phyloP scores from a whole-genome alignment of 768 basidiomycete species.

The Tricholoma furcatifolium region DNA sequence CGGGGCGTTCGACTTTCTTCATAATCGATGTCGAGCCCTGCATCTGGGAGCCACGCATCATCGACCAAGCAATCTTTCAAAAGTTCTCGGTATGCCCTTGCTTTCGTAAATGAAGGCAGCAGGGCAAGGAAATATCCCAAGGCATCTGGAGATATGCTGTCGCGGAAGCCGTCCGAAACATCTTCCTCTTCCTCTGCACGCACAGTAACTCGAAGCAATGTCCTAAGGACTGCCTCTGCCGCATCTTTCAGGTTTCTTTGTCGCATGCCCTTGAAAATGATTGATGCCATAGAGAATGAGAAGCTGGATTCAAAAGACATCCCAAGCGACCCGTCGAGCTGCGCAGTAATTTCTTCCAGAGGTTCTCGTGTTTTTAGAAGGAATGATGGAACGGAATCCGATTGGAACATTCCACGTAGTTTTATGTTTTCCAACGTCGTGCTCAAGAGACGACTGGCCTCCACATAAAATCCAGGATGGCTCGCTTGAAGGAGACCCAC shows the following conservation, averaged over 20 bases:
- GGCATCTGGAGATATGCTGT: constrained; percentile 54
- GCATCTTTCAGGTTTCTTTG: constrained; percentile 61
- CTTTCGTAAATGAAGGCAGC: constrained; percentile 63
- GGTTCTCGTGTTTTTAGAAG: constrained; percentile 63
- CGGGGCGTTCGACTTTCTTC: constrained; percentile 45
- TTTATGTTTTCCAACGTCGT: constrained; percentile 67
- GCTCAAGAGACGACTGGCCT: constrained; percentile 67
- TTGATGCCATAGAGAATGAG: constrained; percentile 78
- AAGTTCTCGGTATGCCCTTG: constrained; percentile 54
- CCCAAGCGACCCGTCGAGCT: constrained; percentile 71
- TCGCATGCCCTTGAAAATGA: constrained; percentile 86
- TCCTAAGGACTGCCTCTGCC: constrained; percentile 61
- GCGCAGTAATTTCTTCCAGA: constrained; percentile 66
- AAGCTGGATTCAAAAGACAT: constrained; percentile 78
- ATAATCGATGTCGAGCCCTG: constrained; percentile 37
- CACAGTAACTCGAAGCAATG: constrained; percentile 61
- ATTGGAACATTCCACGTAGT: constrained; percentile 54
- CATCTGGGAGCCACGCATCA: constrained; percentile 40
- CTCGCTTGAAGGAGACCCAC: constrained; percentile 81
- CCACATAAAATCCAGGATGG: constrained; percentile 64
- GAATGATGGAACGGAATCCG: constrained; percentile 48
- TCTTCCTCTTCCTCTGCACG: constrained; percentile 33
- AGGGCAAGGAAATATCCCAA: constrained; percentile 81
- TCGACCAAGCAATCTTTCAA: constrained; percentile 63
- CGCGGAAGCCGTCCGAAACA: constrained; percentile 35